Conservation (phyloP, 345 rosid genomes). For the Psidium friedrichsthalianum region DNA sequence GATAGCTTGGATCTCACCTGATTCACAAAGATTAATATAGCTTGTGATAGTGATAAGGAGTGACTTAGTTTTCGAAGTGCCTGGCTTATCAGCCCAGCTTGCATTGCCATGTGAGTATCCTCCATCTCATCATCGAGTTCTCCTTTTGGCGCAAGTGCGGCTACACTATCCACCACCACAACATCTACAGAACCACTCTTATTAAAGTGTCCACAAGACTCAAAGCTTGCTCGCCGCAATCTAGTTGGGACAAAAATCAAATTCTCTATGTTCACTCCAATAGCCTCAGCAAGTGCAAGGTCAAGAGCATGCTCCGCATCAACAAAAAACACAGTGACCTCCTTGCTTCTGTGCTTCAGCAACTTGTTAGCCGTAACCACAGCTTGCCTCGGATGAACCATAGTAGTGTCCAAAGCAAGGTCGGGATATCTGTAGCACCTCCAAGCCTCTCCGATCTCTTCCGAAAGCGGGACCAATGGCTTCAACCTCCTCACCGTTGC, state of each 20-base stretch:
- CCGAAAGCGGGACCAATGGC: too few species aligned
- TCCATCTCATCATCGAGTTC: slow-evolving; percentile 99
- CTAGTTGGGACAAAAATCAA: slow-evolving; percentile 95
- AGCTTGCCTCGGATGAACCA: too few species aligned
- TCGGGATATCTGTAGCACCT: too few species aligned
- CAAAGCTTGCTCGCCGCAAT: slow-evolving; percentile 94
- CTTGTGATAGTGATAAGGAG: slow-evolving; percentile 75
- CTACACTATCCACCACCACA: slow-evolving; percentile 95
- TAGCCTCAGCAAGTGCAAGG: slow-evolving; percentile 66
- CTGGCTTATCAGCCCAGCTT: slow-evolving; percentile 98
- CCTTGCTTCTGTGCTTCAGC: too few species aligned
- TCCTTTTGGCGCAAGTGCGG: slow-evolving; percentile 91
- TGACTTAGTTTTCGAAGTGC: slow-evolving; percentile 94
- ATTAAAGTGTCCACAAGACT: slow-evolving; percentile 88
- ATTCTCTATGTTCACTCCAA: slow-evolving; percentile 84
- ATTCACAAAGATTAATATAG: slow-evolving; percentile 68
- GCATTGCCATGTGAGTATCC: slow-evolving; percentile 99
- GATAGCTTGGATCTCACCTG: slow-evolving; percentile 91
- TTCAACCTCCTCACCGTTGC: too few species aligned
- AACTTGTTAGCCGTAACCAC: too few species aligned
- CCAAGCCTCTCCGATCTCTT: too few species aligned
- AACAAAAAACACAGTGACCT: slow-evolving; percentile 87
- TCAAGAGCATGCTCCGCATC: slow-evolving; percentile 99
- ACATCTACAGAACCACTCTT: slow-evolving; percentile 92
- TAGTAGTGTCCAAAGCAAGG: too few species aligned